phyloP scores from a whole-genome alignment of 1,284 basidiomycete species.

The Rhodotorula sp. region DNA sequence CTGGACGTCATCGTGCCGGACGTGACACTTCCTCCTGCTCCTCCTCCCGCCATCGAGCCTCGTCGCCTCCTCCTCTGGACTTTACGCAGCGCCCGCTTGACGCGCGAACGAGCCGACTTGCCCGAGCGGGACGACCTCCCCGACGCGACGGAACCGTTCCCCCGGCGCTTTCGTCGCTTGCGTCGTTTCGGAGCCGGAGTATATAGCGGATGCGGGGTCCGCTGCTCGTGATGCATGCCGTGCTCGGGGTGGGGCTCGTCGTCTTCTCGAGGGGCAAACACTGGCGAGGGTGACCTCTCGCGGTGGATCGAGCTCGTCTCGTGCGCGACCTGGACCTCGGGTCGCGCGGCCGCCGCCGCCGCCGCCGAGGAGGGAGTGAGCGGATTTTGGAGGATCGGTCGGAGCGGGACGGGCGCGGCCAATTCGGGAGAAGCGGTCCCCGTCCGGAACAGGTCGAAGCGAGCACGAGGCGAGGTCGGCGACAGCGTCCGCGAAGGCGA shows the following conservation, averaged over 20 bases:
- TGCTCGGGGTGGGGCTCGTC: constrained; percentile 32
- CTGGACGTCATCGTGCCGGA: constrained; percentile 16
- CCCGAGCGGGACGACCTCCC: constrained; percentile 35
- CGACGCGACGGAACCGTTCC: constrained; percentile 31
- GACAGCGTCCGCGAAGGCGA: constrained; percentile 1
- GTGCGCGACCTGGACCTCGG: background rate
- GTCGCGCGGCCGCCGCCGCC: too few species aligned
- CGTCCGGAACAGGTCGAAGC: constrained; percentile 19
- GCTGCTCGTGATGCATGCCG: constrained; percentile 9
- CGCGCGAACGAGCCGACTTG: constrained; percentile 33
- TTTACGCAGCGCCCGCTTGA: constrained; percentile 33
- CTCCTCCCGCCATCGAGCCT: constrained; percentile 4
- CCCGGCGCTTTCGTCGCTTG: constrained; percentile 16
- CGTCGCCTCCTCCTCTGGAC: constrained; percentile 16
- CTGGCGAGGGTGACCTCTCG: constrained; percentile 15
- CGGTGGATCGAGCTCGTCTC: constrained; percentile 19
- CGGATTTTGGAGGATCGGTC: constrained; percentile 28
- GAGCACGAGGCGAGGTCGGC: constrained; percentile 15
- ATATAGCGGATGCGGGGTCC: constrained; percentile 37
- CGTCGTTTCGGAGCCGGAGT: constrained; percentile 28
- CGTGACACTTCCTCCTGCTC: background rate
- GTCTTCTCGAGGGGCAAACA: constrained; percentile 30
- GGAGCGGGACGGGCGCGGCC: constrained; percentile 21
- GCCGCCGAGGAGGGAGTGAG: background rate
- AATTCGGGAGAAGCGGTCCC: constrained; percentile 10